These are phyloP conservation scores for Penicillium manginii DNA, from an alignment of 495 filamentous ascomycete species.

Conservation along the genomic window DNA sequence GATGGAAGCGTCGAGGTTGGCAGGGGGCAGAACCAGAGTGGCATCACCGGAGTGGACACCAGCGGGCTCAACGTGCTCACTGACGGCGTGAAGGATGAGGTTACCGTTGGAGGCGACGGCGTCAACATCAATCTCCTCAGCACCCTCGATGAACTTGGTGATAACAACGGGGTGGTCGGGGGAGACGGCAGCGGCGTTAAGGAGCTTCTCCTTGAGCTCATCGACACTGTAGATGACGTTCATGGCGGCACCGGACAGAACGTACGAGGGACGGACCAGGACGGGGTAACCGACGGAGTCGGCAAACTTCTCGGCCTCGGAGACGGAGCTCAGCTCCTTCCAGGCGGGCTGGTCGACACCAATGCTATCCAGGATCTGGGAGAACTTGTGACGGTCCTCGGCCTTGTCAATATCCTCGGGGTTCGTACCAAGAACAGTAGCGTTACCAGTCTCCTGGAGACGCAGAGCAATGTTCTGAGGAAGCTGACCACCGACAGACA, in stretches of 20 bases:
- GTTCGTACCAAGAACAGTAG: constrained; percentile 88
- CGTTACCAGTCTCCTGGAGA: constrained; percentile 88
- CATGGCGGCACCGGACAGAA: constrained; percentile 96
- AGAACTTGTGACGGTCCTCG: constrained; percentile 97
- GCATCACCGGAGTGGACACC: constrained; percentile 98
- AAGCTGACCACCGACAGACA: constrained; percentile 93
- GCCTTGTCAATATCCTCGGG: constrained; percentile 95
- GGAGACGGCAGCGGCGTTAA: constrained; percentile 88
- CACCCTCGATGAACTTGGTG: constrained; percentile 97
- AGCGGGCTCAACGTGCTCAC: constrained; percentile 94
- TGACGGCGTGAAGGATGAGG: constrained; percentile 89
- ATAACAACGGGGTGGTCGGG: constrained; percentile 97
- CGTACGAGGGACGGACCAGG: constrained; percentile 91
- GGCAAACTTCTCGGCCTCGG: constrained; percentile 85
- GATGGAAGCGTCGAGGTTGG: constrained; percentile 69
- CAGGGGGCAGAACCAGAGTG: constrained; percentile 87
- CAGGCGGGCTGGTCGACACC: constrained; percentile 96
- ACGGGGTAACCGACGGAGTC: constrained; percentile 87
- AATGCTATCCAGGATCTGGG: constrained; percentile 93
- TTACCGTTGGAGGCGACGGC: constrained; percentile 87
- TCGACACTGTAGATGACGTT: constrained; percentile 89
- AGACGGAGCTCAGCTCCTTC: constrained; percentile 92
- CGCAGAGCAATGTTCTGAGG: constrained; percentile 96
- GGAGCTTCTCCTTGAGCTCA: constrained; percentile 85
- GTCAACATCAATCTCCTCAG: constrained; percentile 97